phyloP scores from a whole-genome alignment of 1,139 yeast species.

The Wickerhamiella pararugosa region DNA sequence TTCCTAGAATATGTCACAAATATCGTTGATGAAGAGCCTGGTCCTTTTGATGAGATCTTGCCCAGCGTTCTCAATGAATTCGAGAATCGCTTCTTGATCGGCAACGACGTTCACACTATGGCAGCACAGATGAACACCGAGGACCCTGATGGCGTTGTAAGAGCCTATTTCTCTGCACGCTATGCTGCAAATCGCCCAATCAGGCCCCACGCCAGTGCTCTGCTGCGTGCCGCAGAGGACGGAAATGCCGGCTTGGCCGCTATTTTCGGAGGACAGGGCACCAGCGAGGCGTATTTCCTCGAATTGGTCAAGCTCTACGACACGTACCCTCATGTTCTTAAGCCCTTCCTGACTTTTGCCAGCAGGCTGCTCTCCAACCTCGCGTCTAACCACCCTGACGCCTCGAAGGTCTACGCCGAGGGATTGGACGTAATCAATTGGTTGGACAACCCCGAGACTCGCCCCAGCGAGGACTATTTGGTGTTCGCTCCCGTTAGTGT shows the following conservation, averaged over 20 bases:
- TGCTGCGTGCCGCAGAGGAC: constrained; percentile 44
- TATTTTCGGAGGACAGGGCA: constrained; percentile 98
- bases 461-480: constrained; percentile 83
- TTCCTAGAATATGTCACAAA: constrained; percentile 70
- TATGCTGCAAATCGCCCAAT: constrained; percentile 35
- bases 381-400: constrained; percentile 58
- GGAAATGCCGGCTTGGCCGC: constrained; percentile 54
- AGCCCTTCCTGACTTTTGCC: constrained; percentile 54
- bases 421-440: constrained; percentile 81
- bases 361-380: constrained; percentile 54
- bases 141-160: constrained; percentile 35
- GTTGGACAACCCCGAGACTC: constrained; percentile 70
- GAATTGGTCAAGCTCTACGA: constrained; percentile 79
- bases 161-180: constrained; percentile 50
- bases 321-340: constrained; percentile 58
- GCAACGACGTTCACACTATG: constrained; percentile 76
- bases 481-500: constrained; percentile 88
- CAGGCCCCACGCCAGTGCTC: constrained; percentile 45
- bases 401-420: constrained; percentile 81
- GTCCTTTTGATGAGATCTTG: constrained; percentile 56
- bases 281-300: constrained; percentile 92
- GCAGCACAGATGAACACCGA: constrained; percentile 50
- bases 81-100: constrained; percentile 59
- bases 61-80: constrained; percentile 63
- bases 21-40: constrained; percentile 34